Base-by-base conservation (phyloP, 108 stramenopile genomes). In the Nannochloropsis salina region DNA sequence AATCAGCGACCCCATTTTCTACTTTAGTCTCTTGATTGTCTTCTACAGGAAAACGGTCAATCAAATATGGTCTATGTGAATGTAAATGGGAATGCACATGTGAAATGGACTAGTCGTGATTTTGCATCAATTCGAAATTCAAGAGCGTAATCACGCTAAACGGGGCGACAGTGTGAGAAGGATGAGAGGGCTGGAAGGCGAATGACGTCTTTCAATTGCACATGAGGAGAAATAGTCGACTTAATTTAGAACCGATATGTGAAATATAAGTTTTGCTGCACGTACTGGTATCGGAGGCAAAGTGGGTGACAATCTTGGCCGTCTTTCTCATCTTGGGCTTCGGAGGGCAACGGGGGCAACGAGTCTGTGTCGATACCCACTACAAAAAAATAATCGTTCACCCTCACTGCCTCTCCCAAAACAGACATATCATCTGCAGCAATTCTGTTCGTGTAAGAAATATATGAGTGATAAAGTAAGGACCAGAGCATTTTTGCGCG, bases 311-410 rank as follows among this genome's bases (percentile, higher is more conserved):
- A 15, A n/a, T 74, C 61, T 15, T 2, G 20, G 3, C 2, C 20
- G 61, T 74, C 61, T 74, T 74, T n/a, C 15, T 74, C 61, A n/a
- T 15, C 61, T 74, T 74, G 61, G 20, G 61, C 61, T 15, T 74
- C 61, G 15, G 61, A 3, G 61, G 61, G 2, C 61, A 74, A 74
- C 20, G 61, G 61, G 20, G n/a, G 6, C 61, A 74, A 74, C 61
- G 61, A 74, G 61, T 74, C 61, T n/a, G 61, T 8, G n/a, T 74
- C 61, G 61, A 74, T 74, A n/a, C 61, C 61, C 61, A 74, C 61
- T 15, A 74, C 61, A 6, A 74, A 74, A 74, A 74, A 74, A 74
- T 74, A 74, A n/a, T 74, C 61, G 61, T 74, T 74, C 2, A 74
- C 61, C 15, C 61, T 15, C n/a, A n/a, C 15, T 74, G 61, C 61